phyloP scores from a whole-genome alignment of 371 early-diverging fungal genomes.

The Cokeromyces recurvatus region DNA sequence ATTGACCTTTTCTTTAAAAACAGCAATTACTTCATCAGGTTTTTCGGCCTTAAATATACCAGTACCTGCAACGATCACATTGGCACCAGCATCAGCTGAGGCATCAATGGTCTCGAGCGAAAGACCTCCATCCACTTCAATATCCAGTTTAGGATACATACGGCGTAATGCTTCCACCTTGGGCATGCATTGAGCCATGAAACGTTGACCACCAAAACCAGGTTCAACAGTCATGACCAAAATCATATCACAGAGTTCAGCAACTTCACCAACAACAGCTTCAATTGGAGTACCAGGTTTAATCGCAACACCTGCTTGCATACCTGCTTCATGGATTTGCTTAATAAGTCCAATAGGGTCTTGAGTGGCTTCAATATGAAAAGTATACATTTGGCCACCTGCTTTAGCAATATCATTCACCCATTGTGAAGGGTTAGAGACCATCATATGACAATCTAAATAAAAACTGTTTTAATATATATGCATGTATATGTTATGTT shows the following conservation, averaged over 20 bases:
- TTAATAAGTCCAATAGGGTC: conserved; percentile 75
- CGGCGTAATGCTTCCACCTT: conserved; percentile 75
- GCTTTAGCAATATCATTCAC: conserved; percentile 91
- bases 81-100: conserved; percentile 92
- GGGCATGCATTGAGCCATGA: conserved; percentile 83
- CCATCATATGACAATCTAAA: conserved; percentile 97
- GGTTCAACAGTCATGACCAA: conserved; percentile 99
- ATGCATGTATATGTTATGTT: too few species aligned
- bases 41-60: conserved; percentile 84
- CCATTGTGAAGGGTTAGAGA: conserved; percentile 91
- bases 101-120: conserved; percentile 80
- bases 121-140: conserved; percentile 98
- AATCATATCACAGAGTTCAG: conserved; percentile 80
- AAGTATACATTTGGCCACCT: conserved; percentile 88
- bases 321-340: conserved; percentile 74
- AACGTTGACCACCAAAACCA: conserved; percentile 95
- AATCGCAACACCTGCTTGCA: conserved; percentile 94
- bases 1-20: conserved; percentile 63
- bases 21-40: conserved; percentile 70
- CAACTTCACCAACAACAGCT: conserved; percentile 60
- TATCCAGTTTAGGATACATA: conserved; percentile 83
- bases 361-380: conserved; percentile 92
- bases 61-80: conserved; percentile 98
- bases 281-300: conserved; percentile 91
- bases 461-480: background rate